Evolutionary conservation across 2,329 filamentous ascomycete species (phyloP).

Genomic region (Xylaria polymorpha): DNA sequence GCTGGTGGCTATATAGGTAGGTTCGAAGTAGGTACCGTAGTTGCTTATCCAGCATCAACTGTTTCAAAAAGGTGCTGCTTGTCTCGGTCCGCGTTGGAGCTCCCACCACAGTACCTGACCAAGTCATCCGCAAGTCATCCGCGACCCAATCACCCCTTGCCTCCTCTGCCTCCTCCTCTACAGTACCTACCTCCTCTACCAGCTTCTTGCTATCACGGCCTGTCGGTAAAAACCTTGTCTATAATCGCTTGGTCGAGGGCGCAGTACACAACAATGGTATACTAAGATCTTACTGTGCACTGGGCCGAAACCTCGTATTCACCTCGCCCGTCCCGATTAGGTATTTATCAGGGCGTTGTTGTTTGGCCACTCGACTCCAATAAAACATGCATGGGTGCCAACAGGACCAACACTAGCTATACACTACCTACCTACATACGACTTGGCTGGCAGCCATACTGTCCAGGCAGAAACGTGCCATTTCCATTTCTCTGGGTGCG

Average conservation of each 20-base stretch:
- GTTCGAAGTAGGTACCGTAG: neutral
- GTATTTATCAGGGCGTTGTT: constrained; percentile 9
- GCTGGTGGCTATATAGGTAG: neutral
- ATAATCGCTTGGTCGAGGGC: neutral
- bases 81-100: constrained; percentile 43
- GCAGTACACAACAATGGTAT: neutral
- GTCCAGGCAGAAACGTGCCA: constrained; percentile 32
- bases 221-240: neutral
- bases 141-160: constrained; percentile 2
- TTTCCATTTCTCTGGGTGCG: constrained; percentile 1
- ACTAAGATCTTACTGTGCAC: constrained; percentile 17
- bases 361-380: constrained; percentile 24
- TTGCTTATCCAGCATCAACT: constrained; percentile 24
- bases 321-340: constrained; percentile 1
- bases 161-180: no score
- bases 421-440: neutral
- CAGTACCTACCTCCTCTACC: neutral
- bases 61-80: constrained; percentile 7
- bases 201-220: neutral
- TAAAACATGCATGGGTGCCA: constrained; percentile 5
- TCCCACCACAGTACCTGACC: constrained; percentile 38
- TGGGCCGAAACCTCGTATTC: constrained; percentile 36
- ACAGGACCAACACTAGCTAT: constrained; percentile 7
- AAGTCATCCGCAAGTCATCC: no score
- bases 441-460: neutral